Base-by-base conservation (phyloP, 345 rosid genomes). In the Salix exigua region DNA sequence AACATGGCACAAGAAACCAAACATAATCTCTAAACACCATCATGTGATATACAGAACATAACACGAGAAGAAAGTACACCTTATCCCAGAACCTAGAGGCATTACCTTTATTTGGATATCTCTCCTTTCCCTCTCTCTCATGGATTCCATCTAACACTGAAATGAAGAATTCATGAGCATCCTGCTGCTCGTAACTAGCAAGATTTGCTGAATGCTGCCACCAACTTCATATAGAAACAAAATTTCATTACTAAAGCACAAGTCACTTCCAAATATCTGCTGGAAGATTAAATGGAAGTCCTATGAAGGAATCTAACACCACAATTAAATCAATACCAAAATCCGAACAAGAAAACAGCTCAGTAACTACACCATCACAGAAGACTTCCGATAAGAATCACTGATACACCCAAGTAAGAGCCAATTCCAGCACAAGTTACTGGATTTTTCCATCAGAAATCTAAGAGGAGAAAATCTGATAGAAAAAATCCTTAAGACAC, bases 161-260 rank as follows among this genome's bases (percentile, higher is more conserved):
- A 60, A 80, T 80, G 83, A 80, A 80, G 78, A 80, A 75, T 67
- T 80, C 83, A 35, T 80, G 83, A 72, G 83, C 83, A 75, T 80
- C 83, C 69, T 80, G 83, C 70, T 80, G 73, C 66, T 80, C 83
- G 44, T 80, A 80, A 33, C 83, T 66, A 55, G 83, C 83, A 42
- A 80, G 79, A 76, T 80, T 80, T 58, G 79, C 53, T 7, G 79
- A 75, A 76, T 80, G 79, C 73, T 76, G 83, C 83, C 83, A 80
- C 79, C 83, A 80, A 67, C 83, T 80, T 80, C 79, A 80, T 75
- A 58, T 72, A 75, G 66, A 79, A 58, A 80, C 65, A 80, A 80
- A 73, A 53, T 58, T 25, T 44, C 60, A 75, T 38, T 75, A 75
- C 66, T 75, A 70, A 66, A 66, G 68, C 33, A 80, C 6, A 72